phyloP scores from a whole-genome alignment of 805 yeast species.

The Starmerella davenportii region DNA sequence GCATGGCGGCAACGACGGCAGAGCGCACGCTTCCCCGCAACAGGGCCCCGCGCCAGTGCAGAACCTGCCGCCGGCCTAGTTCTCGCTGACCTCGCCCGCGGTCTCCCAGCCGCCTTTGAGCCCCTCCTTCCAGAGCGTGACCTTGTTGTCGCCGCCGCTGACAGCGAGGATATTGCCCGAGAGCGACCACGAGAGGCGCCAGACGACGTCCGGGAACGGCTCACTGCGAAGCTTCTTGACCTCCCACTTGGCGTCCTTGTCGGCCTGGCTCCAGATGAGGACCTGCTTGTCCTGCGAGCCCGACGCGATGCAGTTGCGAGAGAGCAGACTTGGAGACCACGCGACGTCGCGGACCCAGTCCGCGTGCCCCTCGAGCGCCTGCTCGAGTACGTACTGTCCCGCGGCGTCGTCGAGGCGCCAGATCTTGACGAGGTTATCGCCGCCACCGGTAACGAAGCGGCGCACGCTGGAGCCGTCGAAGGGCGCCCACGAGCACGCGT shows the following conservation, averaged over 20 bases:
- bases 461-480: constrained; percentile 28
- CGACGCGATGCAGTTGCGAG: constrained; percentile 79
- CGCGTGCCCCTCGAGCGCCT: constrained; percentile 67
- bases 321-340: constrained; percentile 85
- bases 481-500: constrained; percentile 84
- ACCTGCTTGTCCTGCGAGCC: constrained; percentile 95
- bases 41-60: no score
- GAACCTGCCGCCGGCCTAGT: no score
- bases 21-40: no score
- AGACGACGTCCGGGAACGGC: constrained; percentile 87
- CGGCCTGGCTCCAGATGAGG: constrained; percentile 82
- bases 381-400: constrained; percentile 52
- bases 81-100: constrained; percentile 90
- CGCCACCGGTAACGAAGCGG: constrained; percentile 84
- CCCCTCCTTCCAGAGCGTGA: constrained; percentile 91
- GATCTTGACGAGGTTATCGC: constrained; percentile 80
- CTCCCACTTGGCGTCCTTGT: constrained; percentile 47
- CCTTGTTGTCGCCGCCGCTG: constrained; percentile 89
- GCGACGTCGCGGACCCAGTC: constrained; percentile 99
- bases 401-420: constrained; percentile 53
- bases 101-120: constrained; percentile 87
- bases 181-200: constrained; percentile 97
- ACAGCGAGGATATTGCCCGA: constrained; percentile 92
- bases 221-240: constrained; percentile 56
- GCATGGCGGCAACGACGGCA: no score